Evolutionary conservation across 1,139 yeast genomes (phyloP), one percentile per base, ranked within the genome.

Genomic region (Diutina pseudorugosa): DNA sequence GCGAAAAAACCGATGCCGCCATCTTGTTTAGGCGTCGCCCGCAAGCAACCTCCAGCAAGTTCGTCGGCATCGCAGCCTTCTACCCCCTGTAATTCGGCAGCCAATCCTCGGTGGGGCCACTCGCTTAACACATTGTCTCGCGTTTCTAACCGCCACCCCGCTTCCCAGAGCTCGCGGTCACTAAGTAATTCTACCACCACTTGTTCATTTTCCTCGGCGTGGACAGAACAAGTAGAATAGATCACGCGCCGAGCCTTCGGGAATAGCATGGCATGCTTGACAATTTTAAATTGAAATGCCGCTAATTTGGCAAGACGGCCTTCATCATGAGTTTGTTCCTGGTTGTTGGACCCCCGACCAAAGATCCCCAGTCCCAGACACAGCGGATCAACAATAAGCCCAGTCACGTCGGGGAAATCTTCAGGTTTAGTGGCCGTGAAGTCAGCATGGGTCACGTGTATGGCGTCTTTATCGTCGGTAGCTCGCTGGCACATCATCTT

Each of bases 1-100:
- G 97, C 98, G 68, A 93, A 93, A 64, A 93, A 93, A 0, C 98
- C 98, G 60, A 93, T 93, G 12, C 98, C 98, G 41, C 98, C 97
- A 64, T 93, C 98, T 53, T 79, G 84, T 58, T 81, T 84, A 0
- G 98, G 96, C 50, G 82, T 67, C 0, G 93, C 86, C 57, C 98
- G 72, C 0, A 93, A 83, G 66, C 97, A 89, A 0, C 95, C 93
- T 2, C 84, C 90, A 0, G 97, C 95, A 51, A 86, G 64, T n/a
- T 76, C 71, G 43, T 69, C 68, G 3, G 68, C 72, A 53, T 76
- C 77, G 1, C 66, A 65, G 9, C 70, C 70, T 27, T 75, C 75
- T 14, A 79, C 65, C 2, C 77, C 67, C 12, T 72, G 62, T 57
- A 90, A 88, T 61, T 86, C 95, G 53, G 76, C 76, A 4, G 69